These are phyloP conservation scores for Trichoderma gamsii DNA, from an alignment of 495 filamentous ascomycete species.

Conservation along the genomic window DNA sequence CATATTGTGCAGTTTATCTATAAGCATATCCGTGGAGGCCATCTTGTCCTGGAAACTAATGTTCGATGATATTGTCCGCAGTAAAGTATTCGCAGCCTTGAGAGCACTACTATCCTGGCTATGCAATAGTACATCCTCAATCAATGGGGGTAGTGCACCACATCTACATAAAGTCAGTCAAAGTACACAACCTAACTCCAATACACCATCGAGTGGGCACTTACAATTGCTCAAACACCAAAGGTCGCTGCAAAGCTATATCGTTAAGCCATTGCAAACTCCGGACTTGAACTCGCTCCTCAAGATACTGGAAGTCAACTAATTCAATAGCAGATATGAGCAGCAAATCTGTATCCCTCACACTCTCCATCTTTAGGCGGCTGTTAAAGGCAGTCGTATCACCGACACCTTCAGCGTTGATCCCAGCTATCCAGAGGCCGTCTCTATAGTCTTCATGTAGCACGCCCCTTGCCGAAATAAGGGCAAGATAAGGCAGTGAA, in stretches of 20 bases:
- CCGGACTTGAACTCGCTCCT: conserved; percentile 48
- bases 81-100: conserved; percentile 45
- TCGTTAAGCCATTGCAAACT: conserved; percentile 47
- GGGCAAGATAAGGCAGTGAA: conserved; percentile 44
- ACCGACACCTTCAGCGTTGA: conserved; percentile 32
- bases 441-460: conserved; percentile 44
- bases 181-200: background rate
- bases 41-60: conserved; percentile 35
- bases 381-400: conserved; percentile 30
- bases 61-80: conserved; percentile 45
- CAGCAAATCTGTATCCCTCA: conserved; percentile 51
- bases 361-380: conserved; percentile 34
- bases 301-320: conserved; percentile 51
- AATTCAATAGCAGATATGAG: conserved; percentile 51
- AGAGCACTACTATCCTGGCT: conserved; percentile 47
- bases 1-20: conserved; percentile 46
- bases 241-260: conserved; percentile 40
- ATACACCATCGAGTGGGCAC: conserved; percentile 16
- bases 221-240: conserved; percentile 46
- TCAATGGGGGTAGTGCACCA: conserved; percentile 42
- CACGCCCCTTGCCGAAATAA: conserved; percentile 43
- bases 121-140: conserved; percentile 50
- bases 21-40: conserved; percentile 35
- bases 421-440: conserved; percentile 46
- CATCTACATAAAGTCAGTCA: conserved; percentile 31